Evolutionary conservation across 1,139 yeast genomes (phyloP).

Genomic region (Pichia sp.): DNA sequence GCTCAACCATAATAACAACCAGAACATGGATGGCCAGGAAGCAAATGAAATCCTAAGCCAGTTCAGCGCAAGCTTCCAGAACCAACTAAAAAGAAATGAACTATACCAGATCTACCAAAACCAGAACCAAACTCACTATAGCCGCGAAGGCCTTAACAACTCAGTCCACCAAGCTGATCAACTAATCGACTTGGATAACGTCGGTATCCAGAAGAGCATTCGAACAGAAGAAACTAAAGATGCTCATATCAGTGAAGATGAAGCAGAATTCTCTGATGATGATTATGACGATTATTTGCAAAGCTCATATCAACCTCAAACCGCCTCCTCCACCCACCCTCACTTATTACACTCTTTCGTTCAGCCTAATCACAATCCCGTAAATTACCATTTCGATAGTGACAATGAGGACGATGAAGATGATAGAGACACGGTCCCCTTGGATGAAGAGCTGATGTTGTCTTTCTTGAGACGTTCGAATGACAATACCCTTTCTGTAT

Average conservation of each 20-base stretch:
- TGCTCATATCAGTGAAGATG: slow-evolving; percentile 1
- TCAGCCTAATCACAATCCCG: not conserved
- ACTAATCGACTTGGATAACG: not conserved
- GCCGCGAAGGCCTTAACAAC: not conserved
- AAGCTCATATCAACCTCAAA: not conserved
- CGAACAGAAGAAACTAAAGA: not conserved
- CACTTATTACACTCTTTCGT: not conserved
- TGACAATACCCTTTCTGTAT: not conserved
- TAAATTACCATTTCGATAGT: not conserved
- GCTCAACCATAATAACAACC: not conserved
- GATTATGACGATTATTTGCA: slow-evolving; percentile 8
- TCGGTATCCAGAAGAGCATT: not conserved
- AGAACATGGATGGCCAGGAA: not conserved
- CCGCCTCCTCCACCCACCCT: not conserved
- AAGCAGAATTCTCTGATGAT: slow-evolving; percentile 10
- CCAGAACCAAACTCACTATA: not conserved
- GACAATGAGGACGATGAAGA: slow-evolving; percentile 8
- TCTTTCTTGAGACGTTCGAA: slow-evolving; percentile 9
- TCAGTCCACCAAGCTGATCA: not conserved
- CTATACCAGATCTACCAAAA: slow-evolving; percentile 5
- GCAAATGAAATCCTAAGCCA: slow-evolving; percentile 6
- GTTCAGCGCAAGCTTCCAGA: slow-evolving; percentile 9
- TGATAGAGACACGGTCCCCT: slow-evolving; percentile 12
- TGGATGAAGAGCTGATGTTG: slow-evolving; percentile 20
- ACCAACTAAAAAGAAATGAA: slow-evolving; percentile 8